Percentiles rank a stretch among this genome's conserved stretches.
Conservation (phyloP, 2,329 filamentous ascomycete species). For the Fusarium sp. region DNA sequence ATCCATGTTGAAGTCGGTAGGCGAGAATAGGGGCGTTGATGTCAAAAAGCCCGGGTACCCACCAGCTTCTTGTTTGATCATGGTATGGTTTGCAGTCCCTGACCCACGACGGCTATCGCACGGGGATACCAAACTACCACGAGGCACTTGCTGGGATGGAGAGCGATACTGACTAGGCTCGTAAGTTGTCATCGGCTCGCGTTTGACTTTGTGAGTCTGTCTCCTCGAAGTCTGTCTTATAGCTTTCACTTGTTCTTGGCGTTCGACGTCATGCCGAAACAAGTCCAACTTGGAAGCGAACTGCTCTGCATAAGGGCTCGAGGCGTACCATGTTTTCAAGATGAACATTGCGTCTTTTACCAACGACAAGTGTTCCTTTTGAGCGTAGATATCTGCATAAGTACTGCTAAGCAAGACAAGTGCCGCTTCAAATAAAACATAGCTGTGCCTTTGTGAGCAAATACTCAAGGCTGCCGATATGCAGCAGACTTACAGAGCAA, state of each 20-base stretch:
- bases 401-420: constrained; percentile 67
- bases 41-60: neutral
- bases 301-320: constrained; percentile 60
- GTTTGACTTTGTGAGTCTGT: neutral
- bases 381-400: constrained; percentile 61
- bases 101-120: constrained; percentile 7
- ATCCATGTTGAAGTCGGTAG: neutral
- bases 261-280: constrained; percentile 50
- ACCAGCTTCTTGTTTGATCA: neutral
- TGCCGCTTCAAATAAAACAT: constrained; percentile 66
- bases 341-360: constrained; percentile 59
- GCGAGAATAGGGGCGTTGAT: neutral
- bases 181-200: neutral
- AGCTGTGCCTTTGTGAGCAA: constrained; percentile 50
- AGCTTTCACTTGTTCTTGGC: neutral
- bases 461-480: neutral
- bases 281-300: constrained; percentile 61
- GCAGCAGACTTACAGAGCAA: constrained; percentile 62
- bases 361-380: constrained; percentile 53
- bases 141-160: neutral
- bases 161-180: constrained; percentile 2
- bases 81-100: neutral
- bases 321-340: constrained; percentile 59
- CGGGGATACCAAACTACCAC: neutral
- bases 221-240: neutral